Conservation (phyloP, 306 rosid species). For the Cucumis cinereus region DNA sequence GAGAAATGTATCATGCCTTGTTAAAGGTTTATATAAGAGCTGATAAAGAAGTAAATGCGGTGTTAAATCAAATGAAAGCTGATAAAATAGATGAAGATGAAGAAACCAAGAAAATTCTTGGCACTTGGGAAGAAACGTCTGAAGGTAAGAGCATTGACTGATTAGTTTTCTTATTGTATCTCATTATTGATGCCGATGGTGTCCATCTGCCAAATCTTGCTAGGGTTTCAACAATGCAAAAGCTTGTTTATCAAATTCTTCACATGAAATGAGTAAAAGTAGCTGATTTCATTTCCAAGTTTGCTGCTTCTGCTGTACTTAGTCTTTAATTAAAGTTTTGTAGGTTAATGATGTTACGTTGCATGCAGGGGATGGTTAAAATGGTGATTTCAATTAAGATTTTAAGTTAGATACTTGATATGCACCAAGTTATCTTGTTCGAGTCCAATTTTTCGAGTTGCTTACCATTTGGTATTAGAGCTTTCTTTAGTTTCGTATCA, state of each 20-base stretch:
- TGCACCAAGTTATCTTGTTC: no score
- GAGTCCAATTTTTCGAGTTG: no score
- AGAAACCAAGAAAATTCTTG: conserved; percentile 28
- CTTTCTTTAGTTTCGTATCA: no score
- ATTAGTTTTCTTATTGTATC: background rate
- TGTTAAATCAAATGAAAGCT: conserved; percentile 39
- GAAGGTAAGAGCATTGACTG: background rate
- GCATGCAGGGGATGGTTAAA: background rate
- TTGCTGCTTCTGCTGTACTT: background rate
- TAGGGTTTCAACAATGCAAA: background rate
- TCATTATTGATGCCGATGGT: background rate
- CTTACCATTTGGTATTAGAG: no score
- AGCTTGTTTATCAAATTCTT: background rate
- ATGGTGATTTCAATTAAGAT: background rate
- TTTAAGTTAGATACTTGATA: background rate
- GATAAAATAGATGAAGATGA: conserved; percentile 33
- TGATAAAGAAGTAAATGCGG: conserved; percentile 33
- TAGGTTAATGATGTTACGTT: background rate
- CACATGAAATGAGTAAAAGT: background rate
- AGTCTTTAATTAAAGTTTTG: background rate
- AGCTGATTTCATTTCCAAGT: background rate
- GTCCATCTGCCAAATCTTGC: background rate
- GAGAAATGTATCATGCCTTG: conserved; percentile 40
- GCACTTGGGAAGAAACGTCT: conserved; percentile 11
- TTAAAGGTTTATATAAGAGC: conserved; percentile 38